Conservation (phyloP, 768 basidiomycete genomes). For the Hericium erinaceus region DNA sequence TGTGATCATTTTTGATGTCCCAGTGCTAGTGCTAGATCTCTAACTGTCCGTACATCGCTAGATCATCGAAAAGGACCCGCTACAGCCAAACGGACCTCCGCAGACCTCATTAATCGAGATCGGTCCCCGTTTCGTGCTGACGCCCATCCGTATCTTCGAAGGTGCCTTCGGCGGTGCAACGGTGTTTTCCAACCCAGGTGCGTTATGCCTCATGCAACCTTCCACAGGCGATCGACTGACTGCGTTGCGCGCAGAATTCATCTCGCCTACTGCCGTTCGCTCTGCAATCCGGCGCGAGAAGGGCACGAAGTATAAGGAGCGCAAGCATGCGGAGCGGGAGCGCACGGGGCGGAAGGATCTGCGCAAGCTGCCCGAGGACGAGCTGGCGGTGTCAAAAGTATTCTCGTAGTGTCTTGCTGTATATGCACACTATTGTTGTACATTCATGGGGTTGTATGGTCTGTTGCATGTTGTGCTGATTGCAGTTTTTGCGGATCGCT, state of each 20-base stretch:
- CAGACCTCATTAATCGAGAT: slow-evolving; percentile 91
- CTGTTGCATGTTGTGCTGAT: no score
- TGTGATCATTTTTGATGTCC: slow-evolving; percentile 11
- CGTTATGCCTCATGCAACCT: slow-evolving; percentile 16
- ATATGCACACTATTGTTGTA: neutral
- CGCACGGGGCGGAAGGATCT: slow-evolving; percentile 51
- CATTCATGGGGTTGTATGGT: no score
- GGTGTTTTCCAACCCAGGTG: slow-evolving; percentile 92
- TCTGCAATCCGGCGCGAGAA: slow-evolving; percentile 59
- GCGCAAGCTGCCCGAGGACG: slow-evolving; percentile 62
- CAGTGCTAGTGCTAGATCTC: neutral
- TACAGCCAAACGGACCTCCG: slow-evolving; percentile 77
- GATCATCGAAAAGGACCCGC: slow-evolving; percentile 92
- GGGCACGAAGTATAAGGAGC: slow-evolving; percentile 71
- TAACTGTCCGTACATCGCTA: slow-evolving; percentile 21
- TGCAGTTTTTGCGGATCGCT: no score
- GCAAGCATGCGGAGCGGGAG: slow-evolving; percentile 74
- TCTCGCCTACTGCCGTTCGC: slow-evolving; percentile 78
- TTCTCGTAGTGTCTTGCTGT: slow-evolving; percentile 53
- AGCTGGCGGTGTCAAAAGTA: slow-evolving; percentile 78
- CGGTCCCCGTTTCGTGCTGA: slow-evolving; percentile 93
- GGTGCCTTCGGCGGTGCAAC: slow-evolving; percentile 94
- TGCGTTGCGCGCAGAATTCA: slow-evolving; percentile 55
- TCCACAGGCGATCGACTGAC: neutral
- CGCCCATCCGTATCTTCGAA: slow-evolving; percentile 96